Conservation (phyloP, 176 grass and related monocot genomes). For the Alopecurus myosuroides region DNA sequence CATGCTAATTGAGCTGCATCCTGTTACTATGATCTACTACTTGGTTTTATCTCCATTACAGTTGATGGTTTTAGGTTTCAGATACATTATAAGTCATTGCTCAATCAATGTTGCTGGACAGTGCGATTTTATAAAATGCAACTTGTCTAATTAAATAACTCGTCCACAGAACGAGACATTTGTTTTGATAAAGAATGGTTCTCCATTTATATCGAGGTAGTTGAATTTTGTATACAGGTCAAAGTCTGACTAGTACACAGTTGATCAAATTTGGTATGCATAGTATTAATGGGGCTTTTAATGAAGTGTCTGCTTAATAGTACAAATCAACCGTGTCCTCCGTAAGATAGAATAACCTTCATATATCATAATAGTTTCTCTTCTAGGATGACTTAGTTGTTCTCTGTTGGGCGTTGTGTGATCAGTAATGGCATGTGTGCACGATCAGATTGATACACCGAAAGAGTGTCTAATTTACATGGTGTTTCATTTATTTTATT, state of each 20-base stretch:
- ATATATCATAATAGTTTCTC: background rate
- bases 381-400: background rate
- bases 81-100: background rate
- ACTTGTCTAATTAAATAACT: background rate
- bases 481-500: background rate
- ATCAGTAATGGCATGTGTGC: background rate
- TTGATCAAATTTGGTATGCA: background rate
- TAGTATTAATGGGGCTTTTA: conserved; percentile 8
- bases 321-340: background rate
- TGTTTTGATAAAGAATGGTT: conserved; percentile 20
- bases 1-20: background rate
- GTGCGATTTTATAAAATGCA: background rate
- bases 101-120: background rate
- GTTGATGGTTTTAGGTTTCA: background rate
- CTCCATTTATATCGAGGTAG: conserved; percentile 8
- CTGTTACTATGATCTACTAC: background rate
- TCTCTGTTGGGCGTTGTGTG: background rate
- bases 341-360: background rate
- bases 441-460: background rate
- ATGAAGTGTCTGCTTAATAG: background rate
- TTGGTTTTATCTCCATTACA: background rate
- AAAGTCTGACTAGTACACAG: background rate
- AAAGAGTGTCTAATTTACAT: background rate
- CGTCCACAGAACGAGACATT: background rate
- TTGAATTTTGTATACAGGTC: conserved; percentile 14